Evolutionary conservation across 2,329 filamentous ascomycete genomes (phyloP).

Genomic region (Neofusicoccum kwambonambiense): DNA sequence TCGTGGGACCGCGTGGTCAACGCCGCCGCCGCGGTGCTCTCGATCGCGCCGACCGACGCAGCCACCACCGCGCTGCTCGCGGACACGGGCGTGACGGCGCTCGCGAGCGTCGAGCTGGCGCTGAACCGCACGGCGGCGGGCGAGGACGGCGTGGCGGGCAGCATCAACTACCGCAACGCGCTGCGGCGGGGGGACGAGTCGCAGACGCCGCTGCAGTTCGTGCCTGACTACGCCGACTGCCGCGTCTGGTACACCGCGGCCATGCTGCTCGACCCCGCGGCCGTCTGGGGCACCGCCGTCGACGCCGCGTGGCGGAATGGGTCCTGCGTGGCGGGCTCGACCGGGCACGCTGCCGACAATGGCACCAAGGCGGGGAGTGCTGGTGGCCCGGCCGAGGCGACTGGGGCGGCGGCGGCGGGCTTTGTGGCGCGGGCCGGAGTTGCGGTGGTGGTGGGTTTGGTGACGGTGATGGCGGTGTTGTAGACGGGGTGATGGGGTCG

Average conservation of each 20-base stretch:
- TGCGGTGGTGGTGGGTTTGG: neutral
- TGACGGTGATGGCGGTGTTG: no score
- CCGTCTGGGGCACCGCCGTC: slow-evolving; percentile 50
- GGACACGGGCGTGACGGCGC: slow-evolving; percentile 24
- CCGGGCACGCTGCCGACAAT: neutral
- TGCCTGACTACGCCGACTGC: slow-evolving; percentile 61
- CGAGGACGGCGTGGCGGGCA: slow-evolving; percentile 9
- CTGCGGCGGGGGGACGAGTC: slow-evolving; percentile 25
- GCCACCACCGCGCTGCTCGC: slow-evolving; percentile 21
- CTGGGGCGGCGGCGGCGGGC: no score
- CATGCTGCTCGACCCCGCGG: slow-evolving; percentile 52
- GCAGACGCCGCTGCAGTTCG: slow-evolving; percentile 56
- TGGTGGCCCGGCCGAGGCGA: neutral
- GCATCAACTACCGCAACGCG: slow-evolving; percentile 36
- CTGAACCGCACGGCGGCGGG: neutral
- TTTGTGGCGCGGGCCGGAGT: no score
- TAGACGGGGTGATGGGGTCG: no score
- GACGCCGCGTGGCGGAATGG: slow-evolving; percentile 30
- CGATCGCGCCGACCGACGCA: neutral
- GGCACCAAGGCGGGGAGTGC: no score
- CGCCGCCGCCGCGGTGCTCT: neutral
- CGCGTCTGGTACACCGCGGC: slow-evolving; percentile 58
- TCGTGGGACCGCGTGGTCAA: neutral
- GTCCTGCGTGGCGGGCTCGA: slow-evolving; percentile 23
- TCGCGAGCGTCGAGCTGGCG: neutral